Percentiles rank a stretch among this genome's conserved stretches.
phyloP scores from a whole-genome alignment of 371 early-diverging fungal genomes.

The Basidiobolus meristosporus region DNA sequence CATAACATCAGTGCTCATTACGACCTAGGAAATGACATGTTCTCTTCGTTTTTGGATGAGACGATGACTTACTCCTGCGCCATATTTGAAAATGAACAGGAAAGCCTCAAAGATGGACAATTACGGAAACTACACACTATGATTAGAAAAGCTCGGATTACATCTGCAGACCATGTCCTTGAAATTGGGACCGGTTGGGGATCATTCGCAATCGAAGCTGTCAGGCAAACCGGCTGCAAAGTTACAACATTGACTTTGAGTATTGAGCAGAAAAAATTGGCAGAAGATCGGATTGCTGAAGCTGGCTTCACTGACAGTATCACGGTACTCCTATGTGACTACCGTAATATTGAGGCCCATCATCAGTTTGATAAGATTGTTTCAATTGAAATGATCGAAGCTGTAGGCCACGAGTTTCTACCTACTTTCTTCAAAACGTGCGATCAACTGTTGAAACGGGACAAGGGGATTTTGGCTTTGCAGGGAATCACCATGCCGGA shows the following conservation, averaged over 20 bases:
- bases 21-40: constrained; percentile 52
- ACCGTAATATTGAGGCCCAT: constrained; percentile 23
- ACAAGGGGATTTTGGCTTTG: constrained; percentile 22
- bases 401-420: constrained; percentile 42
- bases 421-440: constrained; percentile 29
- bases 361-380: constrained; percentile 38
- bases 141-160: constrained; percentile 23
- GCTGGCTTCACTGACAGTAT: constrained; percentile 23
- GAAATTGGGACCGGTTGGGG: constrained; percentile 63
- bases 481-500: constrained; percentile 45
- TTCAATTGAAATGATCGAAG: constrained; percentile 53
- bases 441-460: constrained; percentile 22
- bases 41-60: constrained; percentile 32
- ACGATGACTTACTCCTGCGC: constrained; percentile 52
- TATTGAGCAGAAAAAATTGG: constrained; percentile 33
- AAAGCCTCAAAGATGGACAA: constrained; percentile 34
- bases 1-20: constrained; percentile 46
- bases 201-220: constrained; percentile 32
- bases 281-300: constrained; percentile 26
- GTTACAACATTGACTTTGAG: constrained; percentile 40
- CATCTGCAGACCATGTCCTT: constrained; percentile 25
- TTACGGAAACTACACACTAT: constrained; percentile 30
- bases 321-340: constrained; percentile 33
- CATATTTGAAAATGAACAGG: constrained; percentile 19
- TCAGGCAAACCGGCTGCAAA: constrained; percentile 17